These are phyloP conservation scores for Plasmodium cynomolgi DNA, from an alignment of 169 alveolate genomes.

Conservation along the genomic window DNA sequence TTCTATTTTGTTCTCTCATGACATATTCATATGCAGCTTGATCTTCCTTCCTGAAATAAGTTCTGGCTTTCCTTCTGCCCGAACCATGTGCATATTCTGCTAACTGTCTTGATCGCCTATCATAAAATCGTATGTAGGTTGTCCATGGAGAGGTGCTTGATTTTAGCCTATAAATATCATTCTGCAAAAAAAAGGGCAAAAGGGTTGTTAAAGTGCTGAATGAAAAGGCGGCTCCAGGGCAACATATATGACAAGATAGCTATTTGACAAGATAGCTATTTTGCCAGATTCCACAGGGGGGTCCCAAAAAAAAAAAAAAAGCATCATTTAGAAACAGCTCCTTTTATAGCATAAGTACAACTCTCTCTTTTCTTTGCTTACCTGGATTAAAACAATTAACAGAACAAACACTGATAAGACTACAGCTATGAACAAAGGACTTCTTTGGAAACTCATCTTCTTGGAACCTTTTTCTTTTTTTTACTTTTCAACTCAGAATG, in stretches of 20 bases:
- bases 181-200: neutral
- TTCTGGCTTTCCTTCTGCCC: neutral
- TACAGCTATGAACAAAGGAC: neutral
- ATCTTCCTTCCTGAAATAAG: neutral
- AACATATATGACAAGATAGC: neutral
- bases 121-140: neutral
- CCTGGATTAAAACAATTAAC: neutral
- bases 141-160: neutral
- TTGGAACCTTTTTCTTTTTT: neutral
- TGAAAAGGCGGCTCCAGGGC: neutral
- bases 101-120: neutral
- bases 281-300: neutral
- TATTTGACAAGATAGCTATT: neutral
- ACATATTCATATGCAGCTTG: neutral
- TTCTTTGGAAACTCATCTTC: constrained; percentile 1
- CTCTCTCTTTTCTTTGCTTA: neutral
- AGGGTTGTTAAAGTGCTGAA: neutral
- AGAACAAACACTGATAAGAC: neutral
- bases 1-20: neutral
- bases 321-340: neutral
- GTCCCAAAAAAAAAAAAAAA: neutral
- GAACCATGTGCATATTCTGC: neutral
- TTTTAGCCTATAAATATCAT: neutral
- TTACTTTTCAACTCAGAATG: neutral
- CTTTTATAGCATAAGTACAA: neutral